Evolutionary conservation across 2,329 filamentous ascomycete species (phyloP), one percentile per base, ranked within the genome.

Genomic region (Lecanosticta acicola): DNA sequence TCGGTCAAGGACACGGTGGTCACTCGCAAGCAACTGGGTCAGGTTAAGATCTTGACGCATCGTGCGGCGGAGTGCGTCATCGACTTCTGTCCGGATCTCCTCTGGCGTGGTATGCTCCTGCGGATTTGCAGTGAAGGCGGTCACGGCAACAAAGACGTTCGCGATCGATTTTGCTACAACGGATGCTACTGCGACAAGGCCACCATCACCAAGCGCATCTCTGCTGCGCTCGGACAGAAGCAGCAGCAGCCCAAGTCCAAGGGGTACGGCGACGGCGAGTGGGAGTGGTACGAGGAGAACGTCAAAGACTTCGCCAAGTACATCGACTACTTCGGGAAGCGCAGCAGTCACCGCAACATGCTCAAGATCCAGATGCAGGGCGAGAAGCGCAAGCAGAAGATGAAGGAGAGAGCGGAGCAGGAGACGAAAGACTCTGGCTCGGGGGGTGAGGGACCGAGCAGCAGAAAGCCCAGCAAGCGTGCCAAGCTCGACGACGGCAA

Each of bases 41-140:
- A 55, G 16, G 53, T 44, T 11, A 50, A 46, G 4, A 55, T 66
- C 26, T 49, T 66, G 18, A 62, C 57, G 17, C 41, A 47, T 16
- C 50, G 54, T 17, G 63, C 63, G 14, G 63, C 61, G 11, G 59
- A 64, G 42, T 61, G 62, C 47, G 58, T 66, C 32, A 57, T 66
- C 49, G 63, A 66, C 54, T 65, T 66, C 52, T 64, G 63, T 46
- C 63, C 63, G 3, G 60, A 66, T 37, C 47, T 64, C 24, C 58
- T 66, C 37, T 63, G 59, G 58, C 56, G 59, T n/a, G 58, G 59
- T 35, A 58, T 55, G 33, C 56, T 66, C n/a, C 55, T 66, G 11
- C 63, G 62, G 35, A 60, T 66, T 19, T 50, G 56, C 21, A 56
- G 56, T 37, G 63, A 66, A 43, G 58, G 54, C 18, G 54, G 57